Evolutionary conservation across 257 asterid species (phyloP).

Genomic region (Anisodus tanguticus): DNA sequence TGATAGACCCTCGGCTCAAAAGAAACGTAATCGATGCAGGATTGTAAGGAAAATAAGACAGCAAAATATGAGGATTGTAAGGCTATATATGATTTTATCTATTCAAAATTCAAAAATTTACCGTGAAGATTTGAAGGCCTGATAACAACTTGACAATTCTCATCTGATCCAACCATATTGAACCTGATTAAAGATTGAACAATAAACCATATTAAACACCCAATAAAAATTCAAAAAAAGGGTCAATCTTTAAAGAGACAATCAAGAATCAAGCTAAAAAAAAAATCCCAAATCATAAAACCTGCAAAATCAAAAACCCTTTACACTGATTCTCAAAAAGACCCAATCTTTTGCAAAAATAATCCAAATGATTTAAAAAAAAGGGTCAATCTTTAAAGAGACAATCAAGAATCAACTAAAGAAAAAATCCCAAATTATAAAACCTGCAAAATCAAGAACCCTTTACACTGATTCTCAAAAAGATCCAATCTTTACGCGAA

Average conservation of each 20-base stretch:
- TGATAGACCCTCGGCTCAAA: no score
- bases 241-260: neutral
- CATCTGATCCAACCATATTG: conserved; percentile 74
- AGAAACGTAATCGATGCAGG: no score
- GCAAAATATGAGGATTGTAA: neutral
- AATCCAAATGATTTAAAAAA: neutral
- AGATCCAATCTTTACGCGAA: neutral
- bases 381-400: neutral
- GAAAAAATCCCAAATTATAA: conserved; percentile 16
- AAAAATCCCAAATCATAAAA: conserved; percentile 18
- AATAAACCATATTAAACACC: conserved; percentile 27
- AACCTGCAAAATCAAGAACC: neutral
- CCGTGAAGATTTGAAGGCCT: conserved; percentile 65
- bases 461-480: neutral
- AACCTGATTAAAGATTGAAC: conserved; percentile 26
- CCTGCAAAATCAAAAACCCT: neutral
- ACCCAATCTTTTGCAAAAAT: neutral
- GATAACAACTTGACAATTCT: conserved; percentile 53
- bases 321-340: conserved; percentile 4
- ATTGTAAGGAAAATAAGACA: no score
- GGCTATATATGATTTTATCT: neutral
- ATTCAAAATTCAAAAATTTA: conserved; percentile 18
- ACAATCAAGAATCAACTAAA: conserved; percentile 25
- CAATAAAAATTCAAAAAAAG: neutral
- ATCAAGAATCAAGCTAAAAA: conserved; percentile 27